Conservation (phyloP, 352 stramenopile genomes). For the Pythium periplocum region DNA sequence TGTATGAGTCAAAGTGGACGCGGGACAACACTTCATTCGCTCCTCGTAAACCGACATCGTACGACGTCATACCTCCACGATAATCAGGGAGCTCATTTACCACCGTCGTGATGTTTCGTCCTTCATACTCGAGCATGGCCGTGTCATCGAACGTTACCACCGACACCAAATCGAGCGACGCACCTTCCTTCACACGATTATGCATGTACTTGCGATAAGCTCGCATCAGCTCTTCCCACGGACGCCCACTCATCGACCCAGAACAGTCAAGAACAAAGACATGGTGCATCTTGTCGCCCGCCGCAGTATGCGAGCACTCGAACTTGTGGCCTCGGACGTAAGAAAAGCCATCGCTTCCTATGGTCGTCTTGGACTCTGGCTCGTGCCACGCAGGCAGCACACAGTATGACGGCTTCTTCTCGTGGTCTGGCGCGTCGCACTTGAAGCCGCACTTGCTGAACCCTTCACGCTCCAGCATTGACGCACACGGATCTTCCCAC, state of each 20-base stretch:
- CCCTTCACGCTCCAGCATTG: conserved; percentile 38
- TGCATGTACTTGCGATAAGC: too few relatives aligned
- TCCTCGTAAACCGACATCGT: neutral
- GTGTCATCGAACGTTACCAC: too few relatives aligned
- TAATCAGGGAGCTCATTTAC: too few relatives aligned
- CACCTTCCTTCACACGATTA: too few relatives aligned
- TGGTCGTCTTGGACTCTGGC: conserved; percentile 17
- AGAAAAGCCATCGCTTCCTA: conserved; percentile 34
- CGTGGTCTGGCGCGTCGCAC: conserved; percentile 64
- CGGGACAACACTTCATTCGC: conserved; percentile 63
- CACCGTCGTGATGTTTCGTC: neutral
- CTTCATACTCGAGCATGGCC: too few relatives aligned
- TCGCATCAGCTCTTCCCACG: too few relatives aligned
- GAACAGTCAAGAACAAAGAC: conserved; percentile 20
- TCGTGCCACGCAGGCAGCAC: conserved; percentile 49
- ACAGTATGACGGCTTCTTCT: conserved; percentile 46
- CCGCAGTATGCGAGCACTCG: conserved; percentile 57
- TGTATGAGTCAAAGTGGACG: conserved; percentile 48
- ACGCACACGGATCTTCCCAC: conserved; percentile 69
- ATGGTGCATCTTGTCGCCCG: conserved; percentile 56
- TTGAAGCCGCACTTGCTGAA: conserved; percentile 71
- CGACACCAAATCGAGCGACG: too few relatives aligned
- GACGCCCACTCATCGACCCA: too few relatives aligned
- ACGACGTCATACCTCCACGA: too few relatives aligned
- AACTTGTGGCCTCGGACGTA: conserved; percentile 71